Evolutionary conservation across 768 basidiomycete species (phyloP).

Genomic region (Lactarius sanguifluus): DNA sequence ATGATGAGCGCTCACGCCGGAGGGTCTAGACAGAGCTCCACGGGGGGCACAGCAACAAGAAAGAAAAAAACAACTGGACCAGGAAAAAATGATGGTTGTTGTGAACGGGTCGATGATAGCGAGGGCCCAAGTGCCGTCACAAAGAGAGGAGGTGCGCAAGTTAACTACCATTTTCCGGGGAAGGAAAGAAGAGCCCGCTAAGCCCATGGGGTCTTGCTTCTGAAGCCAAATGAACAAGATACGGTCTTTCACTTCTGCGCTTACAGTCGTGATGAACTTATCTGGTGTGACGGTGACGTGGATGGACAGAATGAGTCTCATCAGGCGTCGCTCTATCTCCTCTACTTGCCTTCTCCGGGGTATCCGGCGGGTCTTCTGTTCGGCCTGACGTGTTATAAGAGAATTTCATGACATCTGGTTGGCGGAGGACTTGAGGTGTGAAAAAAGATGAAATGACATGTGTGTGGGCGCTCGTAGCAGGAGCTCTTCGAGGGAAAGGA

Average conservation of each 20-base stretch:
- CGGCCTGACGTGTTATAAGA: neutral
- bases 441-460: conserved; percentile 4
- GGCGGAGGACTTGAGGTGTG: neutral
- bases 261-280: neutral
- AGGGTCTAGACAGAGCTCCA: neutral
- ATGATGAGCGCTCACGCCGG: conserved; percentile 1
- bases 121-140: neutral
- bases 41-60: neutral
- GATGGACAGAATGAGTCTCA: neutral
- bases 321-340: neutral
- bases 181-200: neutral
- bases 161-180: neutral
- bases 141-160: conserved; percentile 2
- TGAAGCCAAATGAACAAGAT: neutral
- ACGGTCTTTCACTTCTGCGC: neutral
- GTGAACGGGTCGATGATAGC: neutral
- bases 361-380: neutral
- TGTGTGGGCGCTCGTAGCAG: neutral
- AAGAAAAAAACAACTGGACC: neutral
- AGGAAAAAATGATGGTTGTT: neutral
- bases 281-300: conserved; percentile 4
- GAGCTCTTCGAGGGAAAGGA: neutral
- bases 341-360: neutral
- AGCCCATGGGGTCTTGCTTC: neutral
- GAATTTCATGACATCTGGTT: neutral